A percentile compares a stretch with the other conserved stretches of the same genome.
These are phyloP conservation scores for Clavispora phyllophila DNA, from an alignment of 805 yeast species.

Conservation along the genomic window DNA sequence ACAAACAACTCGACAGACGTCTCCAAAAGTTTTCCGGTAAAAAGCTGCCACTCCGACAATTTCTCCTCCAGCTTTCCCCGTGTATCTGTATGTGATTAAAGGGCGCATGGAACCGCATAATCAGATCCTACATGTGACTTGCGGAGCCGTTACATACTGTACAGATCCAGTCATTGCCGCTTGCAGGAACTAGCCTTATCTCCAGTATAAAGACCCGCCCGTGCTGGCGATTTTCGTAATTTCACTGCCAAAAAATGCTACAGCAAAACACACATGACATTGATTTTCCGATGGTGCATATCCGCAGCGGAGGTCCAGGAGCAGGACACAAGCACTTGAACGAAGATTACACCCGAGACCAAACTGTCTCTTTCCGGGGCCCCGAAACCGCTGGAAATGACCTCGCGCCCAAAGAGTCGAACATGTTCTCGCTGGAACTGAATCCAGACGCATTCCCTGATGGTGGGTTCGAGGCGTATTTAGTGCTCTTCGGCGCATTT, in stretches of 20 bases:
- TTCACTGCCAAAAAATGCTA: neutral
- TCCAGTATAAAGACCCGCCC: too few species aligned
- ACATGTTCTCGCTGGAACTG: conserved; percentile 16
- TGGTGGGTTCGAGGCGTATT: conserved; percentile 20
- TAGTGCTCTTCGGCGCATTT: conserved; percentile 20
- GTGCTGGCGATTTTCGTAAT: neutral
- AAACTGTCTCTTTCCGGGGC: neutral
- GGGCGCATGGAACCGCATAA: too few species aligned
- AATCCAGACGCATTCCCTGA: conserved; percentile 18
- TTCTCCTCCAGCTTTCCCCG: too few species aligned
- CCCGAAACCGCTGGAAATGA: neutral
- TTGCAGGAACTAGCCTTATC: neutral
- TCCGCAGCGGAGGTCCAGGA: neutral
- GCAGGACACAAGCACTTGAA: neutral
- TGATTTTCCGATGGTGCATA: neutral
- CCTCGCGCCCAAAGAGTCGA: neutral
- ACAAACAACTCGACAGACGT: too few species aligned
- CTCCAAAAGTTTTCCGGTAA: too few species aligned
- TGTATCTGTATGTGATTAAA: too few species aligned
- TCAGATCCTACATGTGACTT: too few species aligned
- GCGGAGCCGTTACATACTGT: too few species aligned
- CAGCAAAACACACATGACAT: neutral
- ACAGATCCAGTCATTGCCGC: too few species aligned
- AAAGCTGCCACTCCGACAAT: too few species aligned
- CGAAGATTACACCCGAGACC: neutral